phyloP scores from a whole-genome alignment of 1,139 yeast species.

The Groenewaldozyma sp. region DNA sequence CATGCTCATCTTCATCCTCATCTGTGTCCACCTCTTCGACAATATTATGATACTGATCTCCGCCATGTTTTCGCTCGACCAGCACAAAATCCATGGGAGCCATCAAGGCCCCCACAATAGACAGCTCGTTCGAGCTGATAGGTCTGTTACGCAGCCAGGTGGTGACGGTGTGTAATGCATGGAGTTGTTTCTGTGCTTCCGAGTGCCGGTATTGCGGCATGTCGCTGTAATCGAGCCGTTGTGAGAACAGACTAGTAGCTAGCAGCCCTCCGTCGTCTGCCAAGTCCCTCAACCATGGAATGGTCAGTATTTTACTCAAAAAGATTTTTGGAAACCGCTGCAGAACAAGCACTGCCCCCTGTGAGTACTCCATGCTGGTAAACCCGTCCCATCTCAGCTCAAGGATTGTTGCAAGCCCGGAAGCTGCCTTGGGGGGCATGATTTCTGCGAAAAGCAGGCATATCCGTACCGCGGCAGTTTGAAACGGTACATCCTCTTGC shows the following conservation, averaged over 20 bases:
- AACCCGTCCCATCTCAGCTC: too few relatives aligned
- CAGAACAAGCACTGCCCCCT: too few relatives aligned
- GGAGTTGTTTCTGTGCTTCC: not conserved
- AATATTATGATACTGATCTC: not conserved
- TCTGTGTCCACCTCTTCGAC: conserved; percentile 1
- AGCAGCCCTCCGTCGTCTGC: too few relatives aligned
- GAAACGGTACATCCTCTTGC: too few relatives aligned
- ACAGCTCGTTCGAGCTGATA: not conserved
- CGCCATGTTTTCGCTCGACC: not conserved
- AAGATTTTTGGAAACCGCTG: too few relatives aligned
- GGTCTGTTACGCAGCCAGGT: not conserved
- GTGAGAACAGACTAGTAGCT: too few relatives aligned
- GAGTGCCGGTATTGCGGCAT: not conserved
- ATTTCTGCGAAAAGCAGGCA: too few relatives aligned
- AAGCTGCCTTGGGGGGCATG: too few relatives aligned
- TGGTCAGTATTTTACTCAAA: too few relatives aligned
- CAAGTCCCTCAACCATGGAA: too few relatives aligned
- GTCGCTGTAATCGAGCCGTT: not conserved
- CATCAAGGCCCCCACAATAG: not conserved
- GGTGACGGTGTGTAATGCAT: not conserved
- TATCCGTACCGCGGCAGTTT: too few relatives aligned
- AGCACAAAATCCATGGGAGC: conserved; percentile 4
- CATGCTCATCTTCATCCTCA: conserved; percentile 2
- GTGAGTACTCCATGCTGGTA: too few relatives aligned
- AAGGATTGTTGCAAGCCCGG: not conserved